These are phyloP conservation scores for Marsdenia floribunda DNA, from an alignment of 257 asterid genomes.

Conservation along the genomic window DNA sequence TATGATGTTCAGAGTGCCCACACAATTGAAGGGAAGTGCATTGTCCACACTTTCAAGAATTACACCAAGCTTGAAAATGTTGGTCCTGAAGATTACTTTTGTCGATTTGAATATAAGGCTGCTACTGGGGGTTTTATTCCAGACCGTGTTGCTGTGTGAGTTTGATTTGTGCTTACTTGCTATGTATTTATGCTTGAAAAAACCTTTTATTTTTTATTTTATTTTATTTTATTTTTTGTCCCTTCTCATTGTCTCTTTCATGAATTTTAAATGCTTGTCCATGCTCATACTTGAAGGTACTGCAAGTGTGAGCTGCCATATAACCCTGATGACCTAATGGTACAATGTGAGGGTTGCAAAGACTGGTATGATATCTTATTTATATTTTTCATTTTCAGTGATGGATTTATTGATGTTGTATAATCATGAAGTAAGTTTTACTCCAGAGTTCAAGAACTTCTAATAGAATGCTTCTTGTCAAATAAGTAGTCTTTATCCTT, in stretches of 20 bases:
- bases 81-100: constrained; percentile 49
- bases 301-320: constrained; percentile 80
- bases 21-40: constrained; percentile 61
- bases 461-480: neutral
- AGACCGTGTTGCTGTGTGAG: constrained; percentile 67
- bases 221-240: too few species aligned
- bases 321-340: constrained; percentile 71
- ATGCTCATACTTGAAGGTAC: constrained; percentile 35
- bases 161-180: constrained; percentile 10
- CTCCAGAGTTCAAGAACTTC: neutral
- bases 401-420: neutral
- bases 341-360: constrained; percentile 63
- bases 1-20: constrained; percentile 52
- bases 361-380: constrained; percentile 48
- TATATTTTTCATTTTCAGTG: neutral
- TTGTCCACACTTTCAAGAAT: constrained; percentile 50
- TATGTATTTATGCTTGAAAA: neutral
- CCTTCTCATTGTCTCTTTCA: neutral
- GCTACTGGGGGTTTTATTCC: constrained; percentile 52
- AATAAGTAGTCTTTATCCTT: neutral
- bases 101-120: constrained; percentile 52
- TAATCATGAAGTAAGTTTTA: neutral
- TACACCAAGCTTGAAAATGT: constrained; percentile 51
- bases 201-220: neutral
- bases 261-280: neutral